Evolutionary conservation across 202 grass and related monocot species (phyloP), one percentile per base, ranked within the genome.

Genomic region (Cymbopogon flexuosus): DNA sequence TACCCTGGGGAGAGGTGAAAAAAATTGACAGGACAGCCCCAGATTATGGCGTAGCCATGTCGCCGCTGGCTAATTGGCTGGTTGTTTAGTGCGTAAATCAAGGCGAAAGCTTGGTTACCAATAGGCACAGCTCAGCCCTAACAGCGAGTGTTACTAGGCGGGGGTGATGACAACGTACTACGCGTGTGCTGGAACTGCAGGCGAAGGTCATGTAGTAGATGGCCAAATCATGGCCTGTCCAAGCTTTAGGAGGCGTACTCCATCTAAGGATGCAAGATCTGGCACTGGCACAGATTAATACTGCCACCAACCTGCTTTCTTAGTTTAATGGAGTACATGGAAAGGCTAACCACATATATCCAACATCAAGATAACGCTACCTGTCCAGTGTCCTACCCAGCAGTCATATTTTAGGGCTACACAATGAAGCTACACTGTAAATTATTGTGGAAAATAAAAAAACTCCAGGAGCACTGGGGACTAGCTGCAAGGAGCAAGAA

Each of bases 201-300:
- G 77, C n/a, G 0, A 75, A 80, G 76, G 56, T 63, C 51, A 13
- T 40, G 43, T 10, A 58, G 41, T 69, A 71, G 82, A 70, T 72
- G 82, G 81, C 19, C 78, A 77, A 62, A 93, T 87, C 77, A 75
- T 83, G 24, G 86, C 52, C 33, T 93, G 91, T 91, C 88, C 65
- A 85, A 68, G 39, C 88, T 93, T 93, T 89, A 84, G 88, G 91
- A 89, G 45, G 76, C 80, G 69, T 87, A 79, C 69, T 86, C 79
- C 84, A 47, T 75, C 79, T 75, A 86, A 86, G 88, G 88, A 89
- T 83, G 51, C 83, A 89, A 47, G 79, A 83, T 88, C 81, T 31
- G 66, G 42, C 74, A 79, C 81, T 31, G 66, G 42, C 74, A 79
- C 68, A 54, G 13, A 10, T 79, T 65, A 83, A 62, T 59, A 70